A percentile compares a stretch with the other conserved stretches of the same genome.
These are phyloP conservation scores for Aureobasidium sp. DNA, from an alignment of 2,329 filamentous ascomycete genomes.

Conservation along the genomic window DNA sequence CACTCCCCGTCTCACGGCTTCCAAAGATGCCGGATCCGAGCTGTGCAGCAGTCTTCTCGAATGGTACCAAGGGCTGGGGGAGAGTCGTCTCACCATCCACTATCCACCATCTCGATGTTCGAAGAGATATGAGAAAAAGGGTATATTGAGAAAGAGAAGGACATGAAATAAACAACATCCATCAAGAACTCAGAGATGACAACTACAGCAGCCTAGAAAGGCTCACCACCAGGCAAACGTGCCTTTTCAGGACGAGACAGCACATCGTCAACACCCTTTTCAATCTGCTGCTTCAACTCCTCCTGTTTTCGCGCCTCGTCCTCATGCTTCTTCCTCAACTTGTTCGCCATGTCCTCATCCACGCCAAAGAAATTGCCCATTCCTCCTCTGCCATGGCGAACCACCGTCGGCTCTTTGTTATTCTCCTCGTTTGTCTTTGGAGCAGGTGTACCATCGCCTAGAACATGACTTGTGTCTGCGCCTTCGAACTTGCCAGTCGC, in stretches of 20 bases:
- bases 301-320: conserved; percentile 20
- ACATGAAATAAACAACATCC: neutral
- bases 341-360: conserved; percentile 25
- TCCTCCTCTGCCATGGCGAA: conserved; percentile 32
- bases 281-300: conserved; percentile 28
- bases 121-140: neutral
- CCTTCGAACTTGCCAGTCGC: conserved; percentile 31
- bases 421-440: neutral
- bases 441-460: conserved; percentile 15
- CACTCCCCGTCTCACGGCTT: neutral
- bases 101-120: neutral
- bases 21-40: neutral
- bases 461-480: conserved; percentile 16
- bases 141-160: neutral
- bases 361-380: conserved; percentile 39
- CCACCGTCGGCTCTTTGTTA: neutral
- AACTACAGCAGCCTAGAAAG: conserved; percentile 12
- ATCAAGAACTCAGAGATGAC: neutral
- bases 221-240: conserved; percentile 27
- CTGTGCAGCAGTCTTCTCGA: neutral
- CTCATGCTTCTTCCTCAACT: conserved; percentile 20
- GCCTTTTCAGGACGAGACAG: conserved; percentile 33
- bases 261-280: conserved; percentile 32
- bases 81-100: neutral
- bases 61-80: neutral